Base-by-base conservation (phyloP, 768 basidiomycete genomes). In the Fistulinella prunicolor region DNA sequence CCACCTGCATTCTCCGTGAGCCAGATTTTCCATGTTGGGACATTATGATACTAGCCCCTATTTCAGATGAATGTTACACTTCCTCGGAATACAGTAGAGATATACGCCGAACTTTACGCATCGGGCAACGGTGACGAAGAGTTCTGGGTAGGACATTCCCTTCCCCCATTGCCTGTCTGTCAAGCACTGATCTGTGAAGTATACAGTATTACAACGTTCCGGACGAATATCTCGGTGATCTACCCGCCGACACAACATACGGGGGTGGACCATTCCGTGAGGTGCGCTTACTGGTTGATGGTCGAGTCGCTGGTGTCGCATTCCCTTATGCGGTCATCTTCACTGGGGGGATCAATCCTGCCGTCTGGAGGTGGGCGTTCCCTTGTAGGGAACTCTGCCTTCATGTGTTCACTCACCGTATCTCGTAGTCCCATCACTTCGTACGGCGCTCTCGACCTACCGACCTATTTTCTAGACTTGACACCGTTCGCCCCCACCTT, bases 401-500 rank as follows among this genome's bases (percentile, higher is more conserved):
- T 34, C 32, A 8, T 44, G 3, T 26, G 16, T 21, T 20, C 19
- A 21, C 23, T 42, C 24, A 46, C 47, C 19, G 3, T 21, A 9
- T 32, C 17, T 47, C 21, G 14, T 40, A 82, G 84, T 41, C 87
- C 87, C 1, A 87, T 89, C 62, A 76, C 85, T 1, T 79, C 87
- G 1, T 89, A 88, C 50, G 85, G 86, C 9, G 85, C 86, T 3
- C 68, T 89, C 21, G 86, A 89, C 56, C 73, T 87, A 12, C 88
- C 89, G 2, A 86, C 83, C 2, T 90, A 89, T 63, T 82, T 82
- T 62, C 54, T 90, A 17, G 89, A 90, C 63, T 64, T 89, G 44
- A 89, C 88, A 8, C 86, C 88, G 1, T 90, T 90, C 61, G 75
- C 85, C 1, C 86, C 86, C 6, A 58, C 82, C 17, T 73, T 91